A percentile compares a stretch with the other conserved stretches of the same genome.
Evolutionary conservation across 2,329 filamentous ascomycete genomes (phyloP).

Genomic region (Escovopsis sp.): DNA sequence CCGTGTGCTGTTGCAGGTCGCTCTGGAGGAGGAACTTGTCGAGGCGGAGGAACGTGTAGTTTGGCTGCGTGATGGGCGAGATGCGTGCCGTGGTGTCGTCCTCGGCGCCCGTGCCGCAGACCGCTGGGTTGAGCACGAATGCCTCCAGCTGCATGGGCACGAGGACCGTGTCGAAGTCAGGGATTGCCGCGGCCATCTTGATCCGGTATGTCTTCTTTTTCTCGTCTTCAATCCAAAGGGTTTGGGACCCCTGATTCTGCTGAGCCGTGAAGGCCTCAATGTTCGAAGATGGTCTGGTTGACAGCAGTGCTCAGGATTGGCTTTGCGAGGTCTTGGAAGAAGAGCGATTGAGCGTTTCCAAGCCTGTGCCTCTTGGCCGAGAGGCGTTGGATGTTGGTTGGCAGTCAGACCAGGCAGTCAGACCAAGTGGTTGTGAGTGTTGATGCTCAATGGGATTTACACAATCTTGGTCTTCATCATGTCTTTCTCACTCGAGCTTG

Average conservation of each 20-base stretch:
- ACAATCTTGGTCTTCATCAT: no score
- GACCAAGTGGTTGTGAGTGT: no score
- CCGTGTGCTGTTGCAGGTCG: slow-evolving; percentile 22
- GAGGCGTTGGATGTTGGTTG: no score
- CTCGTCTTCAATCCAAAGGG: no score
- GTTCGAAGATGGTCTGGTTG: no score
- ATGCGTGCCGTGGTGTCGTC: slow-evolving; percentile 15
- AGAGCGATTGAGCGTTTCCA: no score
- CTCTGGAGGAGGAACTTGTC: slow-evolving; percentile 19
- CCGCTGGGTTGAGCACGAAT: slow-evolving; percentile 16
- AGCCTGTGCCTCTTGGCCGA: no score
- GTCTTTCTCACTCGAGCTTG: no score
- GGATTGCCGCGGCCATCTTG: not conserved
- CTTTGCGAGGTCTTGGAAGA: no score
- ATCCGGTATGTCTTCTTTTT: not conserved
- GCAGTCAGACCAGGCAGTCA: no score
- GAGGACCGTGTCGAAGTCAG: slow-evolving; percentile 2
- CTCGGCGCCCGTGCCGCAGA: slow-evolving; percentile 12
- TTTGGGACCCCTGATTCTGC: not conserved
- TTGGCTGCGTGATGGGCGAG: slow-evolving; percentile 29
- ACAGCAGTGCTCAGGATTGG: no score
- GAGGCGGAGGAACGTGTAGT: slow-evolving; percentile 29
- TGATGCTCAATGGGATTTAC: no score
- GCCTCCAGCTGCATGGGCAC: slow-evolving; percentile 20
- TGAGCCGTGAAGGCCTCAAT: not conserved